phyloP scores from a whole-genome alignment of 2,329 filamentous ascomycete species.

The Raffaelea deltoideospora region DNA sequence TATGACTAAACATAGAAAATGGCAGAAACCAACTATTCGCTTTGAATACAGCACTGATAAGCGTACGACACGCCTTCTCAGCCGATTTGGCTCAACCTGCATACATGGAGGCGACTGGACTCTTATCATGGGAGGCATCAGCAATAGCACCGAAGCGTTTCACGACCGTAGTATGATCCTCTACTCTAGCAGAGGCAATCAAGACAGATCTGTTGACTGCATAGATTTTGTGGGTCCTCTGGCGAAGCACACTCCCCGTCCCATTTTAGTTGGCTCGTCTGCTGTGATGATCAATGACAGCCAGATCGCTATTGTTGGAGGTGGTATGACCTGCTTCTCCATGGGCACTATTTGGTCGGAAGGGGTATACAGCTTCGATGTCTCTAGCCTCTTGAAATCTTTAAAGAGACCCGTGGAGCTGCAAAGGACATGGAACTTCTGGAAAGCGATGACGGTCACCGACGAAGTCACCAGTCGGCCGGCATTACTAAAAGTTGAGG shows the following conservation, averaged over 20 bases:
- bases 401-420: not conserved
- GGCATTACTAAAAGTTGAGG: too few species aligned
- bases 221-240: not conserved
- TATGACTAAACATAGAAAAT: conserved; percentile 7
- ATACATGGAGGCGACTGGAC: conserved; percentile 3
- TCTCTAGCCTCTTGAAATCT: not conserved
- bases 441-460: conserved; percentile 4
- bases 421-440: conserved; percentile 1
- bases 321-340: conserved; percentile 78
- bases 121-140: conserved; percentile 27
- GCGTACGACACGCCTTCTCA: not conserved
- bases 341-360: conserved; percentile 79
- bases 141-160: conserved; percentile 23
- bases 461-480: not conserved
- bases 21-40: conserved; percentile 9
- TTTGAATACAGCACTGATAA: not conserved
- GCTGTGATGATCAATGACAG: conserved; percentile 29
- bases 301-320: conserved; percentile 52
- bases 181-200: conserved; percentile 19
- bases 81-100: conserved; percentile 6
- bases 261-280: conserved; percentile 58
- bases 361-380: conserved; percentile 31
- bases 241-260: conserved; percentile 21
- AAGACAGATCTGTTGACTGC: conserved; percentile 13
- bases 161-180: conserved; percentile 35